phyloP scores from a whole-genome alignment of 1,139 yeast genomes.

The Geotrichum macrosporum region DNA sequence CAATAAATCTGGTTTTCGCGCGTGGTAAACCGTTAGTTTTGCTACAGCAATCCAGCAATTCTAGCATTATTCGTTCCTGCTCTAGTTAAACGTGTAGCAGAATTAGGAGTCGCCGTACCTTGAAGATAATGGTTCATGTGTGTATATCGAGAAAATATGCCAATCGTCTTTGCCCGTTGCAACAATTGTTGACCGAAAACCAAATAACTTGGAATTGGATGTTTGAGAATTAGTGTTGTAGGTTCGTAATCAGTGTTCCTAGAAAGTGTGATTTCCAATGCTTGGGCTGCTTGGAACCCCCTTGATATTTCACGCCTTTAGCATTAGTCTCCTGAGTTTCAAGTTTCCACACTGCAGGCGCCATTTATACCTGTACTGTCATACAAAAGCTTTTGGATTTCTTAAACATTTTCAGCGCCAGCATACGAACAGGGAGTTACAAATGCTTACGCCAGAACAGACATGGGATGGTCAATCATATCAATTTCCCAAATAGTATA shows the following conservation, averaged over 20 bases:
- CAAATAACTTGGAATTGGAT: too few relatives aligned
- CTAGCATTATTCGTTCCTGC: slow-evolving; percentile 99
- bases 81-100: slow-evolving; percentile 96
- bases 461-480: slow-evolving; percentile 93
- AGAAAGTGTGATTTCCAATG: too few relatives aligned
- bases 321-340: too few relatives aligned
- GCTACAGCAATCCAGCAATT: slow-evolving; percentile 90
- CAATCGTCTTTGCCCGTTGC: slow-evolving; percentile 55
- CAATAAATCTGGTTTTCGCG: slow-evolving; percentile 83
- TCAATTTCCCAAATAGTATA: slow-evolving; percentile 86
- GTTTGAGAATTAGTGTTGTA: too few relatives aligned
- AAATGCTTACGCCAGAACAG: slow-evolving; percentile 81
- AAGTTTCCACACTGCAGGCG: too few relatives aligned
- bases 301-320: too few relatives aligned
- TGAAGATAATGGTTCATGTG: slow-evolving; percentile 94
- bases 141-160: slow-evolving; percentile 90
- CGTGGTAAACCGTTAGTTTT: slow-evolving; percentile 88
- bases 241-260: too few relatives aligned
- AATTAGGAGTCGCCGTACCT: slow-evolving; percentile 92
- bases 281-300: too few relatives aligned
- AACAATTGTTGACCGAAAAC: too few relatives aligned
- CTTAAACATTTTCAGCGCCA: slow-evolving; percentile 96
- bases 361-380: slow-evolving; percentile 63
- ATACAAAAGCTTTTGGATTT: slow-evolving; percentile 85
- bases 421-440: slow-evolving; percentile 94